phyloP scores from a whole-genome alignment of 2,329 filamentous ascomycete species.

The Claviceps sp. region DNA sequence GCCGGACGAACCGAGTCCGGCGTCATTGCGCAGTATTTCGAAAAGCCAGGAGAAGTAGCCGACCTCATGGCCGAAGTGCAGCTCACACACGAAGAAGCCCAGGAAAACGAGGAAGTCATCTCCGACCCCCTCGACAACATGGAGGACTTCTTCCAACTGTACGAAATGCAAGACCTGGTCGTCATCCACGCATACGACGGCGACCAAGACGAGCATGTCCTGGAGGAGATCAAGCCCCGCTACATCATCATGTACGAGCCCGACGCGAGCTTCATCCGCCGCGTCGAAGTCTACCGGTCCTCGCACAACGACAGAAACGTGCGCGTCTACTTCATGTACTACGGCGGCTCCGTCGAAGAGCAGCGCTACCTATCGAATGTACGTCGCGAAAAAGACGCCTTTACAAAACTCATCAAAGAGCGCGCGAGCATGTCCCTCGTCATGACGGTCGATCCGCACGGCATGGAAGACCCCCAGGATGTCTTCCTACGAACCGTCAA shows the following conservation, averaged over 20 bases:
- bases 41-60: constrained; percentile 70
- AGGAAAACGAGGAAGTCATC: constrained; percentile 62
- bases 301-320: constrained; percentile 84
- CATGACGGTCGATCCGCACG: constrained; percentile 57
- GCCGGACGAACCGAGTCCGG: constrained; percentile 56
- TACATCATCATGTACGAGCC: constrained; percentile 99
- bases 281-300: constrained; percentile 90
- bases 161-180: constrained; percentile 79
- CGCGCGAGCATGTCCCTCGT: constrained; percentile 86
- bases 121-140: constrained; percentile 74
- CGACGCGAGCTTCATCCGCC: constrained; percentile 82
- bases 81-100: constrained; percentile 62
- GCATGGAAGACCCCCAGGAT: constrained; percentile 71
- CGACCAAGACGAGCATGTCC: constrained; percentile 89
- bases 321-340: constrained; percentile 93
- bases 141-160: constrained; percentile 85
- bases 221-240: constrained; percentile 83
- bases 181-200: constrained; percentile 89
- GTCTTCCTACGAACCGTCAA: constrained; percentile 90
- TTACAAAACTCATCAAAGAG: constrained; percentile 89
- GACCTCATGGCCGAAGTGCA: constrained; percentile 71
- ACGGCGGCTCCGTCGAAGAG: constrained; percentile 87
- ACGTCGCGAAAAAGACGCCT: constrained; percentile 90
- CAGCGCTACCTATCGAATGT: constrained; percentile 83
- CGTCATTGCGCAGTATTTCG: constrained; percentile 64